These are phyloP conservation scores for Cucurbitaria berberidis DNA, from an alignment of 2,329 filamentous ascomycete genomes.

Conservation along the genomic window DNA sequence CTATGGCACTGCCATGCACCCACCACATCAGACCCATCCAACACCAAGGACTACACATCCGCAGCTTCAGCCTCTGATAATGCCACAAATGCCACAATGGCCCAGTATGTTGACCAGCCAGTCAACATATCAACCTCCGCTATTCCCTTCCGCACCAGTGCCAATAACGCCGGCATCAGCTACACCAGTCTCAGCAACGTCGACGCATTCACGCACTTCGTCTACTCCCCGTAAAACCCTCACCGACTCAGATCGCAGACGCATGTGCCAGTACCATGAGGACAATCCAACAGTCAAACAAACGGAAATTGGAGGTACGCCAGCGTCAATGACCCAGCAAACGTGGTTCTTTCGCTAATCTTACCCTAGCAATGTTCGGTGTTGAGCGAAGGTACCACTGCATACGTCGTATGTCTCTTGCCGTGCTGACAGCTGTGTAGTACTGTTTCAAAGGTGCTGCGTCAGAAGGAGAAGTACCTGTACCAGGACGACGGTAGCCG, in stretches of 20 bases:
- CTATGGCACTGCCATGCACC: constrained; percentile 47
- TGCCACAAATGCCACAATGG: constrained; percentile 48
- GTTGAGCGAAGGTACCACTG: constrained; percentile 87
- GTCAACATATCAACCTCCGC: constrained; percentile 48
- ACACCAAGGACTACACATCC: constrained; percentile 46
- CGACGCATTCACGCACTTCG: constrained; percentile 50
- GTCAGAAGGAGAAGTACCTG: constrained; percentile 93
- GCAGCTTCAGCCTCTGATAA: constrained; percentile 51
- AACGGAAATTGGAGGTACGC: constrained; percentile 87
- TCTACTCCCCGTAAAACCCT: constrained; percentile 82
- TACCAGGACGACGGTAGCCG: constrained; percentile 78
- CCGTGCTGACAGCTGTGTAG: constrained; percentile 57
- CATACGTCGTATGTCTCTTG: constrained; percentile 7
- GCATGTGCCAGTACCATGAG: constrained; percentile 93
- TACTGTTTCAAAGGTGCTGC: constrained; percentile 97
- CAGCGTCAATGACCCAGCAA: constrained; percentile 21
- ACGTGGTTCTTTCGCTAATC: constrained; percentile 36
- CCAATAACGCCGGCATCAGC: constrained; percentile 47
- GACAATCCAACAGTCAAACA: constrained; percentile 91
- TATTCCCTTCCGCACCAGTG: constrained; percentile 46
- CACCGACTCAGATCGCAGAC: constrained; percentile 85
- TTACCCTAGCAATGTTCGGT: constrained; percentile 75
- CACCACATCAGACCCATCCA: constrained; percentile 39
- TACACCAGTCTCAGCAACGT: constrained; percentile 49
- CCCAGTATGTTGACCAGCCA: constrained; percentile 53